Base-by-base conservation (phyloP, 192 early-diverging fungal species). In the Backusella mclennaniae region DNA sequence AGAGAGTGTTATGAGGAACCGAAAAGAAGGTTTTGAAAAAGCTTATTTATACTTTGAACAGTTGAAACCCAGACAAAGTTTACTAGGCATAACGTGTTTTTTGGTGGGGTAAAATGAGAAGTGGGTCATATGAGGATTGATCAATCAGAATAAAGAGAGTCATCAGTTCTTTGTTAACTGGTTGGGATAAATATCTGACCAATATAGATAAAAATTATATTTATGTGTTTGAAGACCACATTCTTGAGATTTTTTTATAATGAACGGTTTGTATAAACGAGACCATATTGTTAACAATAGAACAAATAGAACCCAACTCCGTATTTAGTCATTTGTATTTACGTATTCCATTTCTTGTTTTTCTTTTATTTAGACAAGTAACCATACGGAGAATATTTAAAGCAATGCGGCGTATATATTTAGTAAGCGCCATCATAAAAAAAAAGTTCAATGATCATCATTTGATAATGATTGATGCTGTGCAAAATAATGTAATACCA, bases 31-130 rank as follows among this genome's bases (percentile, higher is more conserved):
- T 7, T 21, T 59, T 21, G 6, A 59, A 59, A 44, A 59, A 59
- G 53, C 29, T 42, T 49, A 38, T 72, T 52, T 72, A 72, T 52
- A 39, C 71, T 31, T 73, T 23, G 35, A 38, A 17, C 67, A 38
- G 26, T 68, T 59, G 23, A 68, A 68, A 38, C 36, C 67, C 67
- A 68, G 33, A 33, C 15, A 38, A 36, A 19, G n/a, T 33, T 68
- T 68, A 29, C 1, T 36, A n/a, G 17, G 35, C 67, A 36, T 68
- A 68, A 26, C 59, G 26, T 31, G 46, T 49, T 59, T 59, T 59
- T 59, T 59, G 23, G 21, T 21, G 23, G 53, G 23, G 53, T 23
- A 59, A 59, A 59, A 17, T n/a, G 46, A 39, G 38, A 39, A 49
- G 46, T n/a, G 19, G 15, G 6, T 49, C 46, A 49, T 17, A 49